Percentiles rank a stretch among this genome's conserved stretches.
These are phyloP conservation scores for Candida berthetii DNA, from an alignment of 805 yeast genomes.

Conservation along the genomic window DNA sequence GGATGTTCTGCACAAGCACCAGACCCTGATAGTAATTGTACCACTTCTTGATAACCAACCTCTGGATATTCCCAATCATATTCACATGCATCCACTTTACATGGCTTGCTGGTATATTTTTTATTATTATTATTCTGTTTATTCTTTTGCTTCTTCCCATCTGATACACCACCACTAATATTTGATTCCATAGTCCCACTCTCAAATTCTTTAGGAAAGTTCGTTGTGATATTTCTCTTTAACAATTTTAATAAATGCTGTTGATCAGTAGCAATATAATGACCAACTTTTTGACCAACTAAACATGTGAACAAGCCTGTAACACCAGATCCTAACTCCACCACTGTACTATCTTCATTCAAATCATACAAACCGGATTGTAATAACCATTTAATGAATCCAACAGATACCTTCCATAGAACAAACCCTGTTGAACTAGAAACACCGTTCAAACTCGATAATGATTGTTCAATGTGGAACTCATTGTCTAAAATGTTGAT, in stretches of 20 bases:
- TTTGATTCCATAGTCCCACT: slow-evolving; percentile 16
- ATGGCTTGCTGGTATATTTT: no score
- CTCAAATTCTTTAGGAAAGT: slow-evolving; percentile 20
- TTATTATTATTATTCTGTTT: background rate
- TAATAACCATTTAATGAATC: slow-evolving; percentile 49
- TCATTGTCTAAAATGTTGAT: slow-evolving; percentile 8
- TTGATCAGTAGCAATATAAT: slow-evolving; percentile 56
- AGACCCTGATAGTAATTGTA: slow-evolving; percentile 5
- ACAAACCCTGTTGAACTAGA: slow-evolving; percentile 57
- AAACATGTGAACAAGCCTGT: slow-evolving; percentile 43
- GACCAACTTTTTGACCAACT: slow-evolving; percentile 25
- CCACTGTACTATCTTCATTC: slow-evolving; percentile 20
- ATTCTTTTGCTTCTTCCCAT: slow-evolving; percentile 1
- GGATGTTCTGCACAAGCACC: slow-evolving; percentile 16
- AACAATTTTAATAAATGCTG: slow-evolving; percentile 44
- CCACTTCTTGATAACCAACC: slow-evolving; percentile 23
- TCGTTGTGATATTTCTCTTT: slow-evolving; percentile 36
- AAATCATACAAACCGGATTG: slow-evolving; percentile 7
- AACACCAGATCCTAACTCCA: slow-evolving; percentile 62
- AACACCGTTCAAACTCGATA: slow-evolving; percentile 22
- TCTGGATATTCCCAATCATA: slow-evolving; percentile 57
- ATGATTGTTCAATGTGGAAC: slow-evolving; percentile 25
- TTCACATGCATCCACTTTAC: slow-evolving; percentile 37
- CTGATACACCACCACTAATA: background rate
- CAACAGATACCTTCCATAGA: slow-evolving; percentile 48